Evolutionary conservation across 208 protist genomes (phyloP).

Genomic region (Trypanosomatidae sp.): DNA sequence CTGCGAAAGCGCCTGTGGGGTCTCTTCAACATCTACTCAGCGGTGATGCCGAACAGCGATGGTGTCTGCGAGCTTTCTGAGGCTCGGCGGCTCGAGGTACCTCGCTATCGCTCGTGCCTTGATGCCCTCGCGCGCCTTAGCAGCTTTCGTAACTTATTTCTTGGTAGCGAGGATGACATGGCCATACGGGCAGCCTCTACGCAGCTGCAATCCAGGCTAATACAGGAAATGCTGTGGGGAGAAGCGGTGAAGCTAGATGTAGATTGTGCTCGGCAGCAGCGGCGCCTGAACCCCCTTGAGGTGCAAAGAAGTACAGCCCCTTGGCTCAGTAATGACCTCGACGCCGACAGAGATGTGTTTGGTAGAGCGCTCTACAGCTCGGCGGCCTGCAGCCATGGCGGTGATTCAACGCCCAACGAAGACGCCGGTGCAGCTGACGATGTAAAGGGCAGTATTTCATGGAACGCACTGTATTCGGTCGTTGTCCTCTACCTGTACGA

Average conservation of each 20-base stretch:
- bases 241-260: constrained; percentile 5
- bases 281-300: not conserved
- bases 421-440: not conserved
- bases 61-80: not conserved
- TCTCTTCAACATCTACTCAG: constrained; percentile 16
- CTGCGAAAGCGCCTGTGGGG: constrained; percentile 17
- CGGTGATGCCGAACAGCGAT: not conserved
- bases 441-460: constrained; percentile 2
- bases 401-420: not conserved
- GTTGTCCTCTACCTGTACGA: constrained; percentile 19
- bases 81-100: not conserved
- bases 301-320: not conserved
- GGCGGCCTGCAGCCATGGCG: not conserved
- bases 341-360: constrained; percentile 5
- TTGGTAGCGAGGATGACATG: constrained; percentile 16
- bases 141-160: constrained; percentile 19
- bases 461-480: constrained; percentile 5
- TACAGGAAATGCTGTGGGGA: constrained; percentile 12
- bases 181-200: constrained; percentile 6
- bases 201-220: constrained; percentile 12
- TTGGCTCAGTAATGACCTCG: constrained; percentile 9
- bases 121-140: constrained; percentile 10
- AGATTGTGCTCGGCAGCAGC: not conserved
- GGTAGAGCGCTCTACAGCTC: constrained; percentile 7
- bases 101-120: constrained; percentile 11